These are phyloP conservation scores for Chenopodium berlandieri DNA, from an alignment of 148 eudicot genomes.

Conservation along the genomic window DNA sequence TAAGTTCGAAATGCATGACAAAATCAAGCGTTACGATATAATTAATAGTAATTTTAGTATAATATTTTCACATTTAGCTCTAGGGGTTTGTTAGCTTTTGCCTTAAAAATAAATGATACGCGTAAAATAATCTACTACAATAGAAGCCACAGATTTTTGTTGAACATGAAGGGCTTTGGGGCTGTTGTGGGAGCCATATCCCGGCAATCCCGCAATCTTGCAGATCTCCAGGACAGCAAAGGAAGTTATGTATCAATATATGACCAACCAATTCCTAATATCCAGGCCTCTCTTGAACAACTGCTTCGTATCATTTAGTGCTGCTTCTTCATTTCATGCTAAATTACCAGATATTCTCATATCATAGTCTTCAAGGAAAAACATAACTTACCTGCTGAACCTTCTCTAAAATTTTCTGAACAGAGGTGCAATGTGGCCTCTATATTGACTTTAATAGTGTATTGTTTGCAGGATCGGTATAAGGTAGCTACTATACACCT, in stretches of 20 bases:
- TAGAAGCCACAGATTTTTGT: neutral
- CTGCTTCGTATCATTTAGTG: neutral
- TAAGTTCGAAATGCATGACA: too few species aligned
- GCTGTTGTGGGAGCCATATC: constrained; percentile 76
- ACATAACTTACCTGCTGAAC: neutral
- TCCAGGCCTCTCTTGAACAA: constrained; percentile 36
- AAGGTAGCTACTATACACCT: too few species aligned
- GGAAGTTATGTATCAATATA: constrained; percentile 58
- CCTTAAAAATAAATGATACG: too few species aligned
- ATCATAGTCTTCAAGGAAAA: neutral
- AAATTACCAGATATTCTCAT: neutral
- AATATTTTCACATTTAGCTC: too few species aligned
- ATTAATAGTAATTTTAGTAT: too few species aligned
- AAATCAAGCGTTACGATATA: too few species aligned
- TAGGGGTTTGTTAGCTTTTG: too few species aligned
- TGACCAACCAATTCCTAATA: constrained; percentile 49
- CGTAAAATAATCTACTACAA: too few species aligned
- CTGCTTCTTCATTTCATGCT: neutral
- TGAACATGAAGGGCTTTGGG: constrained; percentile 51
- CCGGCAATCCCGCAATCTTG: constrained; percentile 62
- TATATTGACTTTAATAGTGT: constrained; percentile 2
- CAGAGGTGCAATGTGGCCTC: neutral
- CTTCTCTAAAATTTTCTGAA: neutral
- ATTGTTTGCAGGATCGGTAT: constrained; percentile 44
- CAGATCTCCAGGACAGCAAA: constrained; percentile 51